phyloP scores from a whole-genome alignment of 805 yeast genomes.

The Wickerhamomyces silvicola region DNA sequence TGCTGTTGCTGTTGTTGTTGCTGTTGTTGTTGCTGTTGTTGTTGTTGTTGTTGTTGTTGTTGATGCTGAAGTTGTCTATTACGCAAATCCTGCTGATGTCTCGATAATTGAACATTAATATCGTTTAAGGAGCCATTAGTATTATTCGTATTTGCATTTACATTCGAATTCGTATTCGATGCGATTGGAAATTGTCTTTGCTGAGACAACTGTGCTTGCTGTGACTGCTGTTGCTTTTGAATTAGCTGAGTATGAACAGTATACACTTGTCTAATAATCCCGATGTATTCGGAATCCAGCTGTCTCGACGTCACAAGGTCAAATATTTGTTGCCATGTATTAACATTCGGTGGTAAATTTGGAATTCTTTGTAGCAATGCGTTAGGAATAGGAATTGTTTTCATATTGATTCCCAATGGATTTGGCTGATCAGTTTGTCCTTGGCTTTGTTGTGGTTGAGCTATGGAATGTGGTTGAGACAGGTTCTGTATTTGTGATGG shows the following conservation, averaged over 20 bases:
- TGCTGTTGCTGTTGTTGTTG: conserved; percentile 20
- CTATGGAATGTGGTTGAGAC: conserved; percentile 2
- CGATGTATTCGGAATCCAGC: conserved; percentile 52
- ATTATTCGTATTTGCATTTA: conserved; percentile 14
- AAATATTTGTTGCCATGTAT: conserved; percentile 76
- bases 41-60: conserved; percentile 24
- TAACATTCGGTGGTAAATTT: conserved; percentile 67
- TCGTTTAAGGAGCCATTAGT: conserved; percentile 3
- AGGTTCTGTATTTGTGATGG: neutral
- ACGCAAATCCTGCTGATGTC: conserved; percentile 28
- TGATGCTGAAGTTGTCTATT: conserved; percentile 25
- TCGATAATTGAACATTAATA: conserved; percentile 19
- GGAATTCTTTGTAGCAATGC: conserved; percentile 62
- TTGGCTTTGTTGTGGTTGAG: conserved; percentile 3
- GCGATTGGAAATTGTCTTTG: conserved; percentile 27
- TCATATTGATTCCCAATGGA: conserved; percentile 37
- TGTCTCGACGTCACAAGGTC: conserved; percentile 53
- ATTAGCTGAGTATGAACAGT: conserved; percentile 57
- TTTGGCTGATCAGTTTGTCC: neutral
- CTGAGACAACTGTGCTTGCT: conserved; percentile 28
- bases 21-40: conserved; percentile 20
- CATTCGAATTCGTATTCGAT: conserved; percentile 19
- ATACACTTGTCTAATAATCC: conserved; percentile 59
- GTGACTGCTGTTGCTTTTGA: conserved; percentile 35
- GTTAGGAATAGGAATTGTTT: conserved; percentile 67